Evolutionary conservation across 768 basidiomycete genomes (phyloP), one percentile per base, ranked within the genome.

Genomic region (Boletus reticuloceps): DNA sequence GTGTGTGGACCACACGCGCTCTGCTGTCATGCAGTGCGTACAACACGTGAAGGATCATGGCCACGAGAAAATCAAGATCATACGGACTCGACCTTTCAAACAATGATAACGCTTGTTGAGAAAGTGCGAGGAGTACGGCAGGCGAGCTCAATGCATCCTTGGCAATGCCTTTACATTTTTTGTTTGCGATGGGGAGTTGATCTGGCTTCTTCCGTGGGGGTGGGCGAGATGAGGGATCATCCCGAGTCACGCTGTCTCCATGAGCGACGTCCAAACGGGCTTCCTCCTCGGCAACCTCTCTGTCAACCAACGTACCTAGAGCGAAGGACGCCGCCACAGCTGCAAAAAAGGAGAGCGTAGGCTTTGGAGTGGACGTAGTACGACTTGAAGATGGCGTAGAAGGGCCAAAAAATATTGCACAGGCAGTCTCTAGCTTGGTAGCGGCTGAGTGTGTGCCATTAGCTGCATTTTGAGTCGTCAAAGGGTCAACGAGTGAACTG

Each of bases 321-420:
- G 87, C 86, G 38, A 88, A 77, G 3, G 79, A 75, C 1, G 81
- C 82, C 47, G 81, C 80, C 42, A 81, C 76, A 2, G 80, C 74
- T 0, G 84, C 81, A 57, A 88, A 89, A 63, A 88, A 80, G 34
- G 72, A 73, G 9, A 72, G 55, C 0, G 70, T 60, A 5, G 63
- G 65, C 47, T 56, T 62, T 38, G 64, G 54, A 17, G 55, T 40
- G 38, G 56, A 4, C 47, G 51, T 6, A 50, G 48, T 31, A 11
- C 61, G 64, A 45, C 45, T 37, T 3, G 64, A 55, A 17, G 56
- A 14, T 8, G 63, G 32, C 5, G 60, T 14, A 19, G 61, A 25
- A 13, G 58, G 19, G 2, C 69, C 71, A 16, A 71, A 72, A 51
- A 71, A 71, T 41, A 71, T 70, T 9, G 69, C 60, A 38, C 69